Percentiles rank a stretch among this genome's conserved stretches.
phyloP scores from a whole-genome alignment of 148 eudicot genomes.

The Talinum fruticosum region DNA sequence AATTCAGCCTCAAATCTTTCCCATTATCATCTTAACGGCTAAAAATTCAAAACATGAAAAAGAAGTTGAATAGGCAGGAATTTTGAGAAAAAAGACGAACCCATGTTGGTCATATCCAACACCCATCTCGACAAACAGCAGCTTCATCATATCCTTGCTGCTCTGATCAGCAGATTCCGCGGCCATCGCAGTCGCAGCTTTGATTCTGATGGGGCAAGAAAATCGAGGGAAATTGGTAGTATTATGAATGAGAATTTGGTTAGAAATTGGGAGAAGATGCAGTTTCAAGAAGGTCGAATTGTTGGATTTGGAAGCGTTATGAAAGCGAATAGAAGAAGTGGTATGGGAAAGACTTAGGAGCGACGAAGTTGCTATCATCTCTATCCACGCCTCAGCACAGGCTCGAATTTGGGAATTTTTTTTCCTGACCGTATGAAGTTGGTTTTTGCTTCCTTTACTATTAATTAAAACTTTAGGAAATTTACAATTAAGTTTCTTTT shows the following conservation, averaged over 20 bases:
- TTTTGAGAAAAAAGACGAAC: slow-evolving; percentile 29
- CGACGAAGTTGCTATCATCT: slow-evolving; percentile 15
- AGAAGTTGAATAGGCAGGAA: neutral
- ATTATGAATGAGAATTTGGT: neutral
- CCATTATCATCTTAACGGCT: neutral
- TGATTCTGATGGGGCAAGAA: slow-evolving; percentile 22
- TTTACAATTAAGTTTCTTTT: too few relatives aligned
- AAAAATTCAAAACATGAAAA: neutral
- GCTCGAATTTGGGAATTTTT: neutral
- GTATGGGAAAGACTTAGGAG: slow-evolving; percentile 2
- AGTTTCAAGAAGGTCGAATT: slow-evolving; percentile 1
- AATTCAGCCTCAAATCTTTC: neutral
- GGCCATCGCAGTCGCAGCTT: slow-evolving; percentile 16
- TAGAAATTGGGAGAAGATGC: neutral
- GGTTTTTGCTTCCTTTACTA: too few relatives aligned
- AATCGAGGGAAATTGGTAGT: slow-evolving; percentile 18
- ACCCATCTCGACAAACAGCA: slow-evolving; percentile 96
- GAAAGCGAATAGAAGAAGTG: neutral
- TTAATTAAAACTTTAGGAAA: too few relatives aligned
- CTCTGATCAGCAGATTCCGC: slow-evolving; percentile 29
- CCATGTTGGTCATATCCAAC: slow-evolving; percentile 98
- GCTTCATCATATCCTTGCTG: slow-evolving; percentile 37
- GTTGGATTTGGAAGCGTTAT: neutral
- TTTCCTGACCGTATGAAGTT: too few relatives aligned
- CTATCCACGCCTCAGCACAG: neutral